phyloP scores from a whole-genome alignment of 805 yeast species.

The Yarrowia sp. region DNA sequence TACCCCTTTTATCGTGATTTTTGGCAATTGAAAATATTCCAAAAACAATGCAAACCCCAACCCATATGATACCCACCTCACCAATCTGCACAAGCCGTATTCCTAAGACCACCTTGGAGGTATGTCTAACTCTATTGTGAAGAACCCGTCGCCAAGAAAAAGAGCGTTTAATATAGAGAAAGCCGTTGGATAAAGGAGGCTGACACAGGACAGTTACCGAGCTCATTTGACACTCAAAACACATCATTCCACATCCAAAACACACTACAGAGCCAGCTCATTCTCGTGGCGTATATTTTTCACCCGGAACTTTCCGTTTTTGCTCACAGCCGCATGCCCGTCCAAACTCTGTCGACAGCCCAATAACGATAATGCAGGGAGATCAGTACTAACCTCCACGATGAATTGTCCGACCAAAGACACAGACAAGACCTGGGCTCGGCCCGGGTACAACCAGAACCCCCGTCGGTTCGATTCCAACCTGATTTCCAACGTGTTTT shows the following conservation, averaged over 20 bases:
- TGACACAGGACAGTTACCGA: not conserved
- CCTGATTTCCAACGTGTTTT: conserved; percentile 7
- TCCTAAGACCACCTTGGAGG: not conserved
- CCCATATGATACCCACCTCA: no score
- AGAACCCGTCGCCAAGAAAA: not conserved
- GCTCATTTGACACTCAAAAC: no score
- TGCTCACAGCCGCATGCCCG: not conserved
- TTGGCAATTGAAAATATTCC: no score
- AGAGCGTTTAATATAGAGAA: not conserved
- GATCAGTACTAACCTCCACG: not conserved
- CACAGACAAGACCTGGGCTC: conserved; percentile 17
- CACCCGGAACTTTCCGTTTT: not conserved
- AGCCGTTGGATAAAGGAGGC: not conserved
- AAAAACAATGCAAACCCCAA: no score
- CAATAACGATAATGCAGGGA: not conserved
- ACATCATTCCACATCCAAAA: no score
- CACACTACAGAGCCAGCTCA: no score
- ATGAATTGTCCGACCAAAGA: conserved; percentile 24
- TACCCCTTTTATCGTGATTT: no score
- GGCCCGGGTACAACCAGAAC: conserved; percentile 19
- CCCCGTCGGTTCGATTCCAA: conserved; percentile 4
- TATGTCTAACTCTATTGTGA: not conserved
- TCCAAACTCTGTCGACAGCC: not conserved
- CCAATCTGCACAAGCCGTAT: no score
- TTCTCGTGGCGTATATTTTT: not conserved